Evolutionary conservation across 1,139 yeast species (phyloP).

Genomic region (Scheffersomyces illinoinensis): DNA sequence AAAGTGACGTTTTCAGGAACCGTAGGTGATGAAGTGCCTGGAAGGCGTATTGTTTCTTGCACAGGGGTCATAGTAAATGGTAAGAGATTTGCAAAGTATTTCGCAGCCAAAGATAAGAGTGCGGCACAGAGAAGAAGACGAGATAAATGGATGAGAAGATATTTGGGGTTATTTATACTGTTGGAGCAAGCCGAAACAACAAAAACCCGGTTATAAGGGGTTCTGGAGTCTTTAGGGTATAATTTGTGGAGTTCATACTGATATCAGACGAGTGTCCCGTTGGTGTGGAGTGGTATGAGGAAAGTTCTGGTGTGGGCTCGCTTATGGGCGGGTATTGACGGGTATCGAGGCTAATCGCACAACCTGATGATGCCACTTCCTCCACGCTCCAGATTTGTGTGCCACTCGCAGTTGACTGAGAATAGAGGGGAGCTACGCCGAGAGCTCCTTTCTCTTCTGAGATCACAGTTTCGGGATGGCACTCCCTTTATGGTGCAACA

Average conservation of each 20-base stretch:
- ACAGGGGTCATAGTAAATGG: background rate
- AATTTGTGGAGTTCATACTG: background rate
- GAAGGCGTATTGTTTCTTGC: background rate
- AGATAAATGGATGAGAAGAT: background rate
- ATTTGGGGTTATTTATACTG: background rate
- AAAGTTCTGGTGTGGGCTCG: background rate
- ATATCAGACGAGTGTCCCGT: background rate
- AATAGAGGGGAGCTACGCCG: background rate
- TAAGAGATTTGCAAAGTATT: background rate
- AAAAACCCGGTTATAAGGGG: background rate
- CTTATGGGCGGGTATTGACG: background rate
- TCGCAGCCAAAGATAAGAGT: background rate
- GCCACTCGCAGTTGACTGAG: background rate
- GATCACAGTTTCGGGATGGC: background rate
- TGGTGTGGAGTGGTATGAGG: background rate
- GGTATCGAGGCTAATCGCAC: background rate
- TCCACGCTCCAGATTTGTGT: background rate
- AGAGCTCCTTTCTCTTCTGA: background rate
- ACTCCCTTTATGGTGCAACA: background rate
- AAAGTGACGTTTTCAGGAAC: conserved; percentile 23
- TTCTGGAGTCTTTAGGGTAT: background rate
- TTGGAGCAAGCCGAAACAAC: background rate
- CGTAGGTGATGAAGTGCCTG: background rate
- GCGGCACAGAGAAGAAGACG: background rate
- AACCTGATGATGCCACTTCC: background rate